A percentile compares a stretch with the other conserved stretches of the same genome.
These are phyloP conservation scores for Stevia rebaudiana DNA, from an alignment of 140 eudicot genomes.

Conservation along the genomic window DNA sequence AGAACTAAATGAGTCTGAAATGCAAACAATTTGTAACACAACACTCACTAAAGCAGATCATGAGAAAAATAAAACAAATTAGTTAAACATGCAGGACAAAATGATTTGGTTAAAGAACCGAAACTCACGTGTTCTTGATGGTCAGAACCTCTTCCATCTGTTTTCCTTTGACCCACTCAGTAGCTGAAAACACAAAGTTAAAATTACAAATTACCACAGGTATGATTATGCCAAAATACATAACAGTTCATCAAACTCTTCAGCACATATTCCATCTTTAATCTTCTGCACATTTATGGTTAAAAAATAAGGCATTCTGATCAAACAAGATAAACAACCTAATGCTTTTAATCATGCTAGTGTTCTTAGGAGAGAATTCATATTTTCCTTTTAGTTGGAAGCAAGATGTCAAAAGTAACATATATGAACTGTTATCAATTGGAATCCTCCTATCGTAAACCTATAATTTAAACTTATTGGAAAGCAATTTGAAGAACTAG, in stretches of 20 bases:
- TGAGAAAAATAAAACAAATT: neutral
- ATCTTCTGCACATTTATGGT: neutral
- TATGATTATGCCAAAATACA: neutral
- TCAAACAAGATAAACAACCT: neutral
- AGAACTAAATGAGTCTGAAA: neutral
- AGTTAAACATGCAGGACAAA: neutral
- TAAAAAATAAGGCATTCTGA: neutral
- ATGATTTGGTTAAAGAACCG: neutral
- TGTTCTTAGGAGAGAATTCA: too few species aligned
- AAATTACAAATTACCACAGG: neutral
- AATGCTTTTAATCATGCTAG: too few species aligned
- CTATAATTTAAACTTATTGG: too few species aligned
- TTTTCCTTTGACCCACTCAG: slow-evolving; percentile 96
- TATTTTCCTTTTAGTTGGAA: neutral
- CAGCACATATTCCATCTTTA: neutral
- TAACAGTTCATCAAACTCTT: neutral
- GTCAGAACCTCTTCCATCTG: slow-evolving; percentile 81
- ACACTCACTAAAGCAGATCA: neutral
- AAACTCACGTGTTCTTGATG: slow-evolving; percentile 88
- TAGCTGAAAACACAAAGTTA: slow-evolving; percentile 51
- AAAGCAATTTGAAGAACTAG: too few species aligned
- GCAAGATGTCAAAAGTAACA: neutral
- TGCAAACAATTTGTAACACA: neutral
- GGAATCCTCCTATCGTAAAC: too few species aligned
- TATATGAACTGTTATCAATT: too few species aligned